Evolutionary conservation across 106 monocot genomes (phyloP), one percentile per base, ranked within the genome.

Genomic region (Ottelia alismoides): DNA sequence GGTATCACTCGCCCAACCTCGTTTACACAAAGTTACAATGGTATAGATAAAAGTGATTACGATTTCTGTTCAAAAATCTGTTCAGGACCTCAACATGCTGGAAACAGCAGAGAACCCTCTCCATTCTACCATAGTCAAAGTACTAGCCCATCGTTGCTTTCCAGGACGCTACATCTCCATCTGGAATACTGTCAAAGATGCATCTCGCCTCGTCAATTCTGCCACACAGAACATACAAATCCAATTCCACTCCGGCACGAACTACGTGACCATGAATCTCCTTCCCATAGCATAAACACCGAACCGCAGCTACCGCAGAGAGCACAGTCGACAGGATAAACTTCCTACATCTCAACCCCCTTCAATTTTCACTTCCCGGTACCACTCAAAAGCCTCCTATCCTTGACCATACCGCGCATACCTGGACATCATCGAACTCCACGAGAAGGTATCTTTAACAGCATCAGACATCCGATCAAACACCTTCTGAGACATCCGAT

Each of bases 191-290:
- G 30, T 80, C 74, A n/a, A n/a, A n/a, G n/a, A n/a, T n/a, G n/a
- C 74, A 52, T 16, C 77, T 58, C 9, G 80, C 80, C 40, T 67
- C 57, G 18, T 60, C 74, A 3, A 81, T 62, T 21, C 53, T 35
- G 23, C 85, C 85, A 47, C 85, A 86, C 45, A 80, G 80, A 5
- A 71, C 70, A 29, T 86, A 86, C 76, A 80, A 71, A 35, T 86
- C 85, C 0, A 67, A 49, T 28, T 58, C 66, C 55, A 86, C 25
- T 12, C 45, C 58, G 2, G 46, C 22, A 1, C 85, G 65, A n/a
- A 77, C 22, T n/a, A 86, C 70, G 51, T 81, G 80, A 22, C 73
- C 66, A 51, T 86, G 85, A 17, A 86, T 80, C 61, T 86, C 76
- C 70, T 62, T 86, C 21, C 85, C 85, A 22, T 45, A 55, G 12